Evolutionary conservation across 23 red algal genomes (phyloP).

Genomic region (Gracilaria caudata): DNA sequence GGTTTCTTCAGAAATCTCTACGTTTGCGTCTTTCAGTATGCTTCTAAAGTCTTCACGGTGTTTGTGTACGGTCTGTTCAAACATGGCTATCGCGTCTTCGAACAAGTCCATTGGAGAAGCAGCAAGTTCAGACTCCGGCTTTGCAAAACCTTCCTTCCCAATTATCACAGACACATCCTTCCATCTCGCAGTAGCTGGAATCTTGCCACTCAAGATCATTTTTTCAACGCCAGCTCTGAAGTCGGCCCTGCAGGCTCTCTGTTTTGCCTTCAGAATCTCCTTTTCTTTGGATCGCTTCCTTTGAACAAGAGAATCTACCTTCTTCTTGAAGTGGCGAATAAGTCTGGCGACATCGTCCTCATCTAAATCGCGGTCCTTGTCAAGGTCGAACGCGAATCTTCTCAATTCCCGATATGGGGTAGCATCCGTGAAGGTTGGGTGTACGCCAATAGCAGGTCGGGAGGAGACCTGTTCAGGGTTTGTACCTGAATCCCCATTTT

Average conservation of each 20-base stretch:
- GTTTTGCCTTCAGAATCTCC: conserved; percentile 24
- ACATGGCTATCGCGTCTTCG: conserved; percentile 41
- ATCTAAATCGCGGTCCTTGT: conserved; percentile 15
- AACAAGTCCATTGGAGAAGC: conserved; percentile 32
- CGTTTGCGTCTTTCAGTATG: conserved; percentile 39
- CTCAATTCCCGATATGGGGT: conserved; percentile 62
- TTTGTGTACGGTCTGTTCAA: conserved; percentile 39
- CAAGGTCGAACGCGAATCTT: conserved; percentile 21
- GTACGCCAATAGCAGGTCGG: not conserved
- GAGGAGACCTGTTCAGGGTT: not conserved
- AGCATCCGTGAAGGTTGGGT: conserved; percentile 39
- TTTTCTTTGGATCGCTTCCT: conserved; percentile 35
- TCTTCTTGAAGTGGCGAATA: conserved; percentile 40
- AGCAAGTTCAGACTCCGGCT: conserved; percentile 51
- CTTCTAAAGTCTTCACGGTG: conserved; percentile 53
- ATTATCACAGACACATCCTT: conserved; percentile 65
- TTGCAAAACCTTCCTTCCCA: conserved; percentile 43
- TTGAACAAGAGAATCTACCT: conserved; percentile 33
- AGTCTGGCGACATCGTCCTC: conserved; percentile 30
- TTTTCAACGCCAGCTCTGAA: conserved; percentile 49
- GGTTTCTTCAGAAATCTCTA: conserved; percentile 55
- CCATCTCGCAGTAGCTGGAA: conserved; percentile 48
- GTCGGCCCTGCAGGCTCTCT: not conserved
- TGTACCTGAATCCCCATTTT: not conserved
- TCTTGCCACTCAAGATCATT: conserved; percentile 52